Base-by-base conservation (phyloP, 1,139 yeast species). In the Sugiyamaella neomexicana region DNA sequence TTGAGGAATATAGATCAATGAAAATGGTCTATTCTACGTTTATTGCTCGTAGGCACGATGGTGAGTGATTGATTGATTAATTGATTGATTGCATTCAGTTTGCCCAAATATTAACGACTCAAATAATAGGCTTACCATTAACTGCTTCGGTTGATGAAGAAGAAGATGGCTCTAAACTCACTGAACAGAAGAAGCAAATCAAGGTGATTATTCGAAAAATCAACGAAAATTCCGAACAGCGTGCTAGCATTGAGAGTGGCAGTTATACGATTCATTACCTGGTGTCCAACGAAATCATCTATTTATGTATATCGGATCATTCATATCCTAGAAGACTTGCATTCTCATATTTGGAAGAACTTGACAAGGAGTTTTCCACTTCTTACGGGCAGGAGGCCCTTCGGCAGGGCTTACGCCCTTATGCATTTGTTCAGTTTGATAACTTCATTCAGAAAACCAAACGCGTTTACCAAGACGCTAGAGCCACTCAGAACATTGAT, bases 101-200 rank as follows among this genome's bases (percentile, higher is more conserved):
- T 3, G 34, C 34, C 34, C 12, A 25, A 45, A 65, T 29, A 43
- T 32, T 43, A 42, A 37, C 39, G 13, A 23, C 29, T 29, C 60
- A 10, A n/a, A 10, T 16, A 13, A 34, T 34, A 83, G 93, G 93
- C 2, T 83, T 90, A 56, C 97, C 98, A 16, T 77, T 91, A 55
- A 84, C 95, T 59, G 96, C 96, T n/a, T 87, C 96, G 1, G 93
- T 89, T 13, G 98, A 91, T 66, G 96, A 90, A 62, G 86, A 85
- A 60, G 78, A 78, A 52, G 80, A 79, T 53, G 56, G 65, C 12
- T 59, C 62, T 9, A 57, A 76, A 12, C 75, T 91, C 53, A 69
- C 77, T 42, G 95, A 89, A 58, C 93, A 89, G 68, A 91, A 91
- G 78, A 83, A 86, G 69, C 89, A 89, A 70, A 82, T 90, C 64